Evolutionary conservation across 805 yeast species (phyloP).

Genomic region (Saturnispora kantuleensis): DNA sequence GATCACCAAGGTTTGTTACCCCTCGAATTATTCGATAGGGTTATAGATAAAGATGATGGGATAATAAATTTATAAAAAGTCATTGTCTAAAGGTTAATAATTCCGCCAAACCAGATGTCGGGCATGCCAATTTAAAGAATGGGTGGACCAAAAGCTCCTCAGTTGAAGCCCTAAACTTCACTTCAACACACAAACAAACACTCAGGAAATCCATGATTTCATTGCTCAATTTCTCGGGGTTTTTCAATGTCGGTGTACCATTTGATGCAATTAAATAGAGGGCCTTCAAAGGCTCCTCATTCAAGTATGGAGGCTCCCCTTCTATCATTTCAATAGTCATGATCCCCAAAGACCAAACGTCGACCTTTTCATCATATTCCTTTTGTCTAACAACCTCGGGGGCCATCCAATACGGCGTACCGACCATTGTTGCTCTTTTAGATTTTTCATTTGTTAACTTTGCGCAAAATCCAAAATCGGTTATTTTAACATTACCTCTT

Average conservation of each 20-base stretch:
- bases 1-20: conserved; percentile 43
- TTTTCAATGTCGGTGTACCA: conserved; percentile 90
- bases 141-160: conserved; percentile 76
- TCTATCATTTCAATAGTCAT: conserved; percentile 99
- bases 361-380: conserved; percentile 95
- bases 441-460: conserved; percentile 72
- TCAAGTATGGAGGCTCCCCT: conserved; percentile 96
- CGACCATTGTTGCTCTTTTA: conserved; percentile 96
- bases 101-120: conserved; percentile 46
- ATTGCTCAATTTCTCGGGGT: conserved; percentile 62
- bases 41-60: conserved; percentile 16
- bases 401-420: conserved; percentile 99
- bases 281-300: conserved; percentile 92
- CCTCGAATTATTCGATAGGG: conserved; percentile 31
- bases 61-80: conserved; percentile 2
- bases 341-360: conserved; percentile 95
- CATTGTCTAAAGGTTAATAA: conserved; percentile 34
- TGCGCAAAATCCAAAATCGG: conserved; percentile 96
- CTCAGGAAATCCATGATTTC: conserved; percentile 79
- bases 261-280: conserved; percentile 89
- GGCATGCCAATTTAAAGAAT: conserved; percentile 57
- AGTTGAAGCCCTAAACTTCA: conserved; percentile 80
- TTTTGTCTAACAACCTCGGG: conserved; percentile 95
- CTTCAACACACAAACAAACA: conserved; percentile 91
- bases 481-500: conserved; percentile 79